Evolutionary conservation across 495 filamentous ascomycete species (phyloP).

Genomic region (Aspergillus bridgeri): DNA sequence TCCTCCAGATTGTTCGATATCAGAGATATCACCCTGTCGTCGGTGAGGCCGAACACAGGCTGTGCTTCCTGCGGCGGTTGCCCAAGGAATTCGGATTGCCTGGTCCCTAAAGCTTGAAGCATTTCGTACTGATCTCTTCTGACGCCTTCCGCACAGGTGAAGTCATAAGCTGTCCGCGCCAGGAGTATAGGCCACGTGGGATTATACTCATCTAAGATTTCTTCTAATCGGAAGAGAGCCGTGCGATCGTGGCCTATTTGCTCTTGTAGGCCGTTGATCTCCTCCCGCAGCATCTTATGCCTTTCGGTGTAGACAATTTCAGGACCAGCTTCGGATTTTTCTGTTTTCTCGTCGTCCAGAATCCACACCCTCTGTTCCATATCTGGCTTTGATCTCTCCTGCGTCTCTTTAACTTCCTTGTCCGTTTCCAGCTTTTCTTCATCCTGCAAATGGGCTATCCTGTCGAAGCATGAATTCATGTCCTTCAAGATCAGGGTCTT

Average conservation of each 20-base stretch:
- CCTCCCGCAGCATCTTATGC: not conserved
- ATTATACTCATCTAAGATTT: not conserved
- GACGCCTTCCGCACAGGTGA: not conserved
- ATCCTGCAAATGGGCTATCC: not conserved
- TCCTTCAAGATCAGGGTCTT: not conserved
- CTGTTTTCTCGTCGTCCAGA: not conserved
- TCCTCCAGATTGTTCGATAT: conserved; percentile 1
- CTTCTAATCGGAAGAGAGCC: not conserved
- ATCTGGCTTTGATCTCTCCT: not conserved
- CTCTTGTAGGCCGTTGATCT: not conserved
- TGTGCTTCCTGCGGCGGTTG: not conserved
- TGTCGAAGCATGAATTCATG: not conserved
- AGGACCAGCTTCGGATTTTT: not conserved
- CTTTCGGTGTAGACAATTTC: not conserved
- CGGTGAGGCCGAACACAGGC: not conserved
- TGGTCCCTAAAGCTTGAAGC: not conserved
- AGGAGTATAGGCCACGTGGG: not conserved
- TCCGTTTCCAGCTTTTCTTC: not conserved
- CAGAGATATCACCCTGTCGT: not conserved
- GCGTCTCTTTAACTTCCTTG: not conserved
- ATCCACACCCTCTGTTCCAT: not conserved
- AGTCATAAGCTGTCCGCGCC: not conserved
- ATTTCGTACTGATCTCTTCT: not conserved
- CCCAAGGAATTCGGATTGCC: not conserved
- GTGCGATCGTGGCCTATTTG: not conserved